These are phyloP conservation scores for Penicillium taxi DNA, from an alignment of 495 filamentous ascomycete genomes.

Conservation along the genomic window DNA sequence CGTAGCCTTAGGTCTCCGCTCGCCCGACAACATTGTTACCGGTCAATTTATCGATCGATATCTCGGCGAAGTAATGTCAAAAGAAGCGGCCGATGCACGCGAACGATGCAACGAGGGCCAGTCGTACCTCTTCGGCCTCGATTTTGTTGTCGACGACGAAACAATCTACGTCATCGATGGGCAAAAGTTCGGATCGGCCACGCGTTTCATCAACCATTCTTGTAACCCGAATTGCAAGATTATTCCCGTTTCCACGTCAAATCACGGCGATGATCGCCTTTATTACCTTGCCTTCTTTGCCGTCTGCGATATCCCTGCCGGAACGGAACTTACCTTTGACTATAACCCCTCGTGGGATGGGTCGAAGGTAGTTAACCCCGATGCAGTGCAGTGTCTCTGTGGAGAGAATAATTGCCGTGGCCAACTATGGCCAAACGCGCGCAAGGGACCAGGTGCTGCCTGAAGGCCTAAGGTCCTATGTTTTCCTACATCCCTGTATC, in stretches of 20 bases:
- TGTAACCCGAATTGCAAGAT: slow-evolving; percentile 71
- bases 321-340: slow-evolving; percentile 79
- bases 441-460: slow-evolving; percentile 10
- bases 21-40: slow-evolving; percentile 53
- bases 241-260: slow-evolving; percentile 70
- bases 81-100: slow-evolving; percentile 57
- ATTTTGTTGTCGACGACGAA: slow-evolving; percentile 53
- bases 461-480: too few species aligned
- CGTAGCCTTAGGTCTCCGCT: slow-evolving; percentile 57
- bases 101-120: slow-evolving; percentile 38
- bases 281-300: slow-evolving; percentile 91
- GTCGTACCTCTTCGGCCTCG: slow-evolving; percentile 76
- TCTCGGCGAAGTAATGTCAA: slow-evolving; percentile 78
- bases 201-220: slow-evolving; percentile 60
- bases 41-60: slow-evolving; percentile 89
- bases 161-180: slow-evolving; percentile 52
- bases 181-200: slow-evolving; percentile 47
- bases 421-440: slow-evolving; percentile 53
- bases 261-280: slow-evolving; percentile 58
- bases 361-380: slow-evolving; percentile 40
- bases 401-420: slow-evolving; percentile 58
- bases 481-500: too few species aligned
- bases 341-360: slow-evolving; percentile 58
- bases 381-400: slow-evolving; percentile 59
- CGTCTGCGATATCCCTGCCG: slow-evolving; percentile 53